Conservation (phyloP, 495 filamentous ascomycete genomes). For the Hamigera avellanea region DNA sequence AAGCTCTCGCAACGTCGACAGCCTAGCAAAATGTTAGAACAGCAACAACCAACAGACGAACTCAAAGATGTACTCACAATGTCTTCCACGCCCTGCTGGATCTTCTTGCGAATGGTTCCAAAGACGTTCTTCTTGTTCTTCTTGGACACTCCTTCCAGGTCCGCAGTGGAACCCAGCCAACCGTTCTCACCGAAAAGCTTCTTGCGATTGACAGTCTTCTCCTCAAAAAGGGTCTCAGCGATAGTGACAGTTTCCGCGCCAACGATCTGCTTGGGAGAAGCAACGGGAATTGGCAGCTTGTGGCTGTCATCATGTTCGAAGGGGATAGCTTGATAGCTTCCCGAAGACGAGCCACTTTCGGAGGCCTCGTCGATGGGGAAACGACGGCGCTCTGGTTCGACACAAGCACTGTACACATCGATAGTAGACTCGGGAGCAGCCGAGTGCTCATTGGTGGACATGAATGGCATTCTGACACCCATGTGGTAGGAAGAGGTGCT, state of each 20-base stretch:
- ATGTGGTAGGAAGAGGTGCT: constrained; percentile 4
- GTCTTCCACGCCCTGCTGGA: constrained; percentile 35
- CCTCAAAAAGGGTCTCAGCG: constrained; percentile 1
- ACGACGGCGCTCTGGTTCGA: neutral
- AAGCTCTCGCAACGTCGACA: constrained; percentile 10
- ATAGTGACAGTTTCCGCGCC: too few species aligned
- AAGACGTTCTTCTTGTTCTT: constrained; percentile 24
- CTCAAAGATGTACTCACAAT: constrained; percentile 21
- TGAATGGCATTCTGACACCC: neutral
- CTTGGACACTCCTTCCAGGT: constrained; percentile 14
- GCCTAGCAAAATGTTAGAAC: constrained; percentile 5
- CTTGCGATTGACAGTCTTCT: constrained; percentile 20
- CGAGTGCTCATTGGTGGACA: constrained; percentile 1
- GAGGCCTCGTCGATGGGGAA: too few species aligned
- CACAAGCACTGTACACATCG: neutral
- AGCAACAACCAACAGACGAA: neutral
- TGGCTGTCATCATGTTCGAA: constrained; percentile 2
- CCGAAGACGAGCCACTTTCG: neutral
- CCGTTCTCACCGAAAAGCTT: constrained; percentile 42
- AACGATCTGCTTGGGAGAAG: neutral
- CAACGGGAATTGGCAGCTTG: neutral
- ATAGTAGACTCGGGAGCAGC: constrained; percentile 2
- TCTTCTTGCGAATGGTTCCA: constrained; percentile 27
- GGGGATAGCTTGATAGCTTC: neutral
- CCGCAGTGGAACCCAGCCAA: constrained; percentile 32